Evolutionary conservation across 2,329 filamentous ascomycete species (phyloP).

Genomic region (Neonectria magnoliae): DNA sequence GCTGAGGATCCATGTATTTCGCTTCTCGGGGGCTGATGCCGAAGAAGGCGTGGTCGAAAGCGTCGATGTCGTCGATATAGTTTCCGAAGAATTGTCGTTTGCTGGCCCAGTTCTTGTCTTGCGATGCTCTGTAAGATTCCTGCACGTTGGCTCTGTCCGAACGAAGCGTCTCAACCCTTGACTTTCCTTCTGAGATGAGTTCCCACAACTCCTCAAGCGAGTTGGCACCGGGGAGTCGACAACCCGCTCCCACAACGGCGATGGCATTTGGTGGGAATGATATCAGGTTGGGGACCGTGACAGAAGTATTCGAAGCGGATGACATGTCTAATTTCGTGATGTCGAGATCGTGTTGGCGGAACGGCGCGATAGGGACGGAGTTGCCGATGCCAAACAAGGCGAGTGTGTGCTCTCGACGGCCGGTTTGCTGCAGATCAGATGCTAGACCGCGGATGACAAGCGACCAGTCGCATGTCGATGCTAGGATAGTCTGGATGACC

Average conservation of each 20-base stretch:
- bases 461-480: constrained; percentile 29
- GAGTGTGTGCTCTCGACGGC: constrained; percentile 18
- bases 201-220: constrained; percentile 38
- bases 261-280: constrained; percentile 27
- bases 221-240: constrained; percentile 34
- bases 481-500: constrained; percentile 27
- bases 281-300: neutral
- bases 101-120: constrained; percentile 22
- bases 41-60: constrained; percentile 56
- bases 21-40: constrained; percentile 50
- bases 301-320: neutral
- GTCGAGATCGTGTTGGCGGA: constrained; percentile 20
- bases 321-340: constrained; percentile 28
- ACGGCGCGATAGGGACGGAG: constrained; percentile 18
- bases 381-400: constrained; percentile 31
- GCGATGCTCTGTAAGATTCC: constrained; percentile 25
- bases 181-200: constrained; percentile 25
- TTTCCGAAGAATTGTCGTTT: constrained; percentile 28
- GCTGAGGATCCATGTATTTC: constrained; percentile 52
- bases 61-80: constrained; percentile 30
- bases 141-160: constrained; percentile 25
- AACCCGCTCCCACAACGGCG: constrained; percentile 38
- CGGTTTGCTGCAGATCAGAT: constrained; percentile 19
- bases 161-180: constrained; percentile 20
- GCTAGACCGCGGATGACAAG: constrained; percentile 20